These are phyloP conservation scores for Blastobotrys illinoisensis DNA, from an alignment of 1,139 yeast species.

Conservation along the genomic window DNA sequence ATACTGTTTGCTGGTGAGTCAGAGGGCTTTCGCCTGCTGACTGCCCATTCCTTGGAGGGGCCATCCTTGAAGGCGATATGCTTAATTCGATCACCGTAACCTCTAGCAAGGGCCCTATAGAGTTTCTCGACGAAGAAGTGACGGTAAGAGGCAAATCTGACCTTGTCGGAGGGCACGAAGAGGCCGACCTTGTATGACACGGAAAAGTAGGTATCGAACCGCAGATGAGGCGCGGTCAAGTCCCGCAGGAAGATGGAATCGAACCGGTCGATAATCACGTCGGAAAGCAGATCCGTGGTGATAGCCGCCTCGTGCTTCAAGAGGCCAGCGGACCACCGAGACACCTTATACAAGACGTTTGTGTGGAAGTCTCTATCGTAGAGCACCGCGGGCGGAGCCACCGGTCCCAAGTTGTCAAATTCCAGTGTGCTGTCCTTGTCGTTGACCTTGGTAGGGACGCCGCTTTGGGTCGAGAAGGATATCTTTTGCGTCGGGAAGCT, in stretches of 20 bases:
- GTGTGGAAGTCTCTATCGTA: conserved; percentile 70
- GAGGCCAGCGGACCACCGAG: conserved; percentile 56
- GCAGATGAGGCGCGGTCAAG: conserved; percentile 48
- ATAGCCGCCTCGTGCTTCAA: conserved; percentile 63
- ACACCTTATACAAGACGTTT: conserved; percentile 79
- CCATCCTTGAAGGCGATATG: conserved; percentile 37
- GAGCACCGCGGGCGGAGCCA: conserved; percentile 36
- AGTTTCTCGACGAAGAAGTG: conserved; percentile 59
- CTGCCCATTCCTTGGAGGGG: conserved; percentile 32
- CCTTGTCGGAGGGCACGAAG: conserved; percentile 62
- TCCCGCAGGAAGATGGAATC: conserved; percentile 73
- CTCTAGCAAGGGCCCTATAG: conserved; percentile 52
- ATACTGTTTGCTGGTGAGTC: conserved; percentile 29
- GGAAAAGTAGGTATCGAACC: conserved; percentile 58
- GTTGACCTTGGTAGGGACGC: conserved; percentile 14
- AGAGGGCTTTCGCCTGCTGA: conserved; percentile 54
- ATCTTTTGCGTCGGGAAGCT: conserved; percentile 50
- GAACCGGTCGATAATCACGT: conserved; percentile 78
- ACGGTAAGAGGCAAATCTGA: conserved; percentile 65
- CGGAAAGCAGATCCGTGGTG: conserved; percentile 64
- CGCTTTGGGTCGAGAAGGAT: conserved; percentile 7
- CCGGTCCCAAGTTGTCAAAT: conserved; percentile 6
- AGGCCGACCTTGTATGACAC: conserved; percentile 6
- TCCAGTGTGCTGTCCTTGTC: conserved; percentile 3
- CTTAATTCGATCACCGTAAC: conserved; percentile 61